A percentile compares a stretch with the other conserved stretches of the same genome.
These are phyloP conservation scores for Mycena alexandri DNA, from an alignment of 768 basidiomycete species.

Conservation along the genomic window DNA sequence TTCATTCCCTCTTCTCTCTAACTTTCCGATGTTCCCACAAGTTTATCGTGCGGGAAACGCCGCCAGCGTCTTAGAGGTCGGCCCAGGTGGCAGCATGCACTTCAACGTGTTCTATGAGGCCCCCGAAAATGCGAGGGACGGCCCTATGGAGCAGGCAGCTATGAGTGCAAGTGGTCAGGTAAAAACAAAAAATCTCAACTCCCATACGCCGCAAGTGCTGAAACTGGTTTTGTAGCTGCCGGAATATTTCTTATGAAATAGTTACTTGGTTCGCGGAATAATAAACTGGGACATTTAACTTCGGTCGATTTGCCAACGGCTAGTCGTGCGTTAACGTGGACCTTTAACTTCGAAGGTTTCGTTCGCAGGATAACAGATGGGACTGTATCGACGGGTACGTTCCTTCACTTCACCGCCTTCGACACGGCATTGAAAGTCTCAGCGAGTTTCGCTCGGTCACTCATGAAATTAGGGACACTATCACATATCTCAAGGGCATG, in stretches of 20 bases:
- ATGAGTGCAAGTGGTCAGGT: conserved; percentile 83
- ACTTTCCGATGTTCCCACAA: not conserved
- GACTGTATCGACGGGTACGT: no score
- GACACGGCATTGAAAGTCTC: no score
- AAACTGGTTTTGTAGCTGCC: conserved; percentile 64
- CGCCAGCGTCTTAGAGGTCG: conserved; percentile 96
- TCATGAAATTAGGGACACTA: no score
- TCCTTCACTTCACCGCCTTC: no score
- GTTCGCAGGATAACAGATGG: no score
- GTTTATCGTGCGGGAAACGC: conserved; percentile 95
- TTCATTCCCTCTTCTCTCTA: not conserved
- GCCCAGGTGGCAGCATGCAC: conserved; percentile 86
- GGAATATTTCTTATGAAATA: conserved; percentile 76
- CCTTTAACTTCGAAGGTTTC: no score
- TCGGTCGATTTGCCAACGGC: no score
- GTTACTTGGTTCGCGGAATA: no score
- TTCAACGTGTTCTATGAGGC: conserved; percentile 99
- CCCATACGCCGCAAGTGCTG: conserved; percentile 15
- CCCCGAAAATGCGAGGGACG: conserved; percentile 95
- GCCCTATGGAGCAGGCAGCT: conserved; percentile 81
- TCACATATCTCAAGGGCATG: no score
- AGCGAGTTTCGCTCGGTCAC: no score
- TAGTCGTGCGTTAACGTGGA: no score
- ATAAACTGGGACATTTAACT: no score
- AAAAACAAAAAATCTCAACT: conserved; percentile 30